Percentiles rank a stretch among this genome's conserved stretches.
Conservation (phyloP, 139 green algal genomes). For the Tetradesmus lagerheimii region DNA sequence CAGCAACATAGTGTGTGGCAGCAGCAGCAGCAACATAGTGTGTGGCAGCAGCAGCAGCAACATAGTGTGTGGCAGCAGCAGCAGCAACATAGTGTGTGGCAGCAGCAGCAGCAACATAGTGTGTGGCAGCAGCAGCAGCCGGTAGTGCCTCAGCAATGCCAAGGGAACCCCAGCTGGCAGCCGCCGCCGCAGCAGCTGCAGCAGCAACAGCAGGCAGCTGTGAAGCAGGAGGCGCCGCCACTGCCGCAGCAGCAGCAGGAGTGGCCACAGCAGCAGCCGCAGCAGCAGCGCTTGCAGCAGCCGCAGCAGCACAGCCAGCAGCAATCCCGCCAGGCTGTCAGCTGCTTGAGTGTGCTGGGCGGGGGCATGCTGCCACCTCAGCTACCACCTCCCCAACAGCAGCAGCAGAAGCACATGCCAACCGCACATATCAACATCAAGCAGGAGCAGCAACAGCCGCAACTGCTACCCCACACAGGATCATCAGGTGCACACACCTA, state of each 20-base stretch:
- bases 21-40: conserved; percentile 5
- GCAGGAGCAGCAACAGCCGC: background rate
- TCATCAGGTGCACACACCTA: background rate
- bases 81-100: background rate
- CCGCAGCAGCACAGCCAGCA: background rate
- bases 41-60: background rate
- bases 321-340: background rate
- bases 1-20: background rate
- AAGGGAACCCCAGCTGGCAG: background rate
- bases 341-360: conserved; percentile 9
- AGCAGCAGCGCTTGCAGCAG: background rate
- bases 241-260: background rate
- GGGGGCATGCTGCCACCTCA: background rate
- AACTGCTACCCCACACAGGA: background rate
- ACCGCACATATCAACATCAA: background rate
- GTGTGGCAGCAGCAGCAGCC: background rate
- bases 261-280: background rate
- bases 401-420: background rate
- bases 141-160: background rate
- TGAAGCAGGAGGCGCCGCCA: background rate
- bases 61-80: background rate
- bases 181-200: background rate
- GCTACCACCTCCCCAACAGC: background rate
- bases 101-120: background rate
- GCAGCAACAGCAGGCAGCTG: background rate